These are phyloP conservation scores for Xylogone sp. DNA, from an alignment of 2,329 filamentous ascomycete genomes.

Conservation along the genomic window DNA sequence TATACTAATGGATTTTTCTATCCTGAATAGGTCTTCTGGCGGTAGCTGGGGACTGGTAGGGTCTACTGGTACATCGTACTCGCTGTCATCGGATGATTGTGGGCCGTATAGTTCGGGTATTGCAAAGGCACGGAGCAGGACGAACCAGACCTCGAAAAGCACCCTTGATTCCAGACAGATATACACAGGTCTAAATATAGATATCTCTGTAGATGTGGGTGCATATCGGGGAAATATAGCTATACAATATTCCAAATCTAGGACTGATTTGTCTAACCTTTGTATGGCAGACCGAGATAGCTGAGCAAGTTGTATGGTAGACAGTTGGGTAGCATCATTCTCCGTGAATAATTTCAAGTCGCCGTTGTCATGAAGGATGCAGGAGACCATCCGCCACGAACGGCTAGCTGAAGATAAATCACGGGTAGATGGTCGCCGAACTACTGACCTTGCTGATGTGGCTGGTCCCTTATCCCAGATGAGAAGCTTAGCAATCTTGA, in stretches of 20 bases:
- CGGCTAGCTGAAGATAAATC: conserved; percentile 50
- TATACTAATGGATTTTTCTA: conserved; percentile 57
- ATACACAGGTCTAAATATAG: conserved; percentile 83
- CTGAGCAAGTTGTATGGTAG: conserved; percentile 82
- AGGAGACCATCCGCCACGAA: conserved; percentile 85
- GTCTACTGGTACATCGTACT: conserved; percentile 11
- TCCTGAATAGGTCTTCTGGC: conserved; percentile 50
- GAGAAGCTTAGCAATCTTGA: conserved; percentile 90
- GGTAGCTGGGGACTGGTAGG: conserved; percentile 5
- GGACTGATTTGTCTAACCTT: conserved; percentile 80
- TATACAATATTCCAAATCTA: conserved; percentile 91
- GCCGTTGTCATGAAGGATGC: conserved; percentile 90
- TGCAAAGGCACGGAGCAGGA: conserved; percentile 84
- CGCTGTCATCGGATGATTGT: conserved; percentile 10
- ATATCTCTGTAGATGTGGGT: conserved; percentile 65
- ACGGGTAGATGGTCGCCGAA: conserved; percentile 48
- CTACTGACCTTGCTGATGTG: conserved; percentile 47
- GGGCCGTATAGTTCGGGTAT: conserved; percentile 80
- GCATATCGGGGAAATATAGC: conserved; percentile 94
- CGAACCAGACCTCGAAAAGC: conserved; percentile 97
- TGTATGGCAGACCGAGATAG: conserved; percentile 88
- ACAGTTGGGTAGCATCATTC: conserved; percentile 74
- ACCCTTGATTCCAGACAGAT: conserved; percentile 81
- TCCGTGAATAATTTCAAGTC: conserved; percentile 89
- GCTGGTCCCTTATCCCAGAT: conserved; percentile 79